Percentiles rank a stretch among this genome's conserved stretches.
Conservation (phyloP, 495 filamentous ascomycete genomes). For the Penicillium steckii region DNA sequence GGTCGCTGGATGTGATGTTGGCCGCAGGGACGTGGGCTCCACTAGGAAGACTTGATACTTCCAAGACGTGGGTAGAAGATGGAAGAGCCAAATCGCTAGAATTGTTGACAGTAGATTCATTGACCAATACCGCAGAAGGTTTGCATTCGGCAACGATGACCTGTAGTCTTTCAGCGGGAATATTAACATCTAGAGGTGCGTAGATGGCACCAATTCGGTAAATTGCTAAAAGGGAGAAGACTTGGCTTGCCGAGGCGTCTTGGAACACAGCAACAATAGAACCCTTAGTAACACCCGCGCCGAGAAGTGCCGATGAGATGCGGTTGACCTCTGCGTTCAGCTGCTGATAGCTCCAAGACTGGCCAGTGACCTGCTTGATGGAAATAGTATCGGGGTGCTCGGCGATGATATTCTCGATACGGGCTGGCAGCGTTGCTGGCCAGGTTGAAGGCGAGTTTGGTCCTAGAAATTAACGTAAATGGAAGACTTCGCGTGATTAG, state of each 20-base stretch:
- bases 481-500: neutral
- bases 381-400: constrained; percentile 5
- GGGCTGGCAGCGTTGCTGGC: constrained; percentile 33
- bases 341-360: constrained; percentile 11
- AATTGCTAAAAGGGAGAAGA: constrained; percentile 52
- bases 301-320: constrained; percentile 10
- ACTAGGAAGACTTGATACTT: neutral
- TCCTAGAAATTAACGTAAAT: neutral
- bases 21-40: neutral
- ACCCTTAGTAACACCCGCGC: neutral
- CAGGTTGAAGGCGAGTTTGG: constrained; percentile 19
- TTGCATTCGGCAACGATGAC: constrained; percentile 21
- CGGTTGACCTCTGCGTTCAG: constrained; percentile 5
- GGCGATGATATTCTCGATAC: constrained; percentile 24
- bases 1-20: neutral
- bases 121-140: constrained; percentile 14
- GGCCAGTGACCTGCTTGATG: constrained; percentile 15
- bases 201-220: constrained; percentile 47
- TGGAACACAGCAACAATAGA: constrained; percentile 17
- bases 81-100: neutral
- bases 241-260: constrained; percentile 36
- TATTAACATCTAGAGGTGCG: constrained; percentile 50
- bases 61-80: neutral
- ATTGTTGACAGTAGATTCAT: neutral
- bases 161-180: constrained; percentile 25